A percentile compares a stretch with the other conserved stretches of the same genome.
Conservation (phyloP, 768 basidiomycete species). For the Mycena metata region DNA sequence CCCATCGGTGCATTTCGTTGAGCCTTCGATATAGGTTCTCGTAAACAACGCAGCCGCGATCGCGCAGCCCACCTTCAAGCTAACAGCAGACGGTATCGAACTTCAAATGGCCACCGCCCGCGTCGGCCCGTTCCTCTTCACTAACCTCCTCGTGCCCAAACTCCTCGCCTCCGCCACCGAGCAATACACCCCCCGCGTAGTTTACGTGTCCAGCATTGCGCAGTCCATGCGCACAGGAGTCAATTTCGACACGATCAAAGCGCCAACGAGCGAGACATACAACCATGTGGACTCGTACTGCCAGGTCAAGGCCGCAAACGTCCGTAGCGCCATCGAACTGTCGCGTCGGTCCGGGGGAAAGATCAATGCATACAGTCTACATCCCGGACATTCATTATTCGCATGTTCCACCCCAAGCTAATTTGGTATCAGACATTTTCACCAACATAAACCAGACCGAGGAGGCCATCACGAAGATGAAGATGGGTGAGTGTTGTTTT, state of each 20-base stretch:
- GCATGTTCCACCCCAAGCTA: not conserved
- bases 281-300: not conserved
- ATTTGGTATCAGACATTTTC: not conserved
- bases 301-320: slow-evolving; percentile 22
- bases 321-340: slow-evolving; percentile 17
- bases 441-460: slow-evolving; percentile 12
- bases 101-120: slow-evolving; percentile 14
- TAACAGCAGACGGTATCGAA: slow-evolving; percentile 19
- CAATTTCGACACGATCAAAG: slow-evolving; percentile 6
- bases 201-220: slow-evolving; percentile 28
- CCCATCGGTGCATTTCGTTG: too few relatives aligned
- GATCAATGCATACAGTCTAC: slow-evolving; percentile 23
- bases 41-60: slow-evolving; percentile 20
- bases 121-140: slow-evolving; percentile 30
- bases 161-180: slow-evolving; percentile 11
- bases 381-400: slow-evolving; percentile 12
- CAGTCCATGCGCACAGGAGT: slow-evolving; percentile 10
- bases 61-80: slow-evolving; percentile 7
- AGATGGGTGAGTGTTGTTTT: too few relatives aligned
- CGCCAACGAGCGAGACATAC: slow-evolving; percentile 4
- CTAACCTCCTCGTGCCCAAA: slow-evolving; percentile 19
- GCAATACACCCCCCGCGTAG: slow-evolving; percentile 15
- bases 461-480: not conserved
- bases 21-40: slow-evolving; percentile 4
- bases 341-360: slow-evolving; percentile 13